Evolutionary conservation across 2,329 filamentous ascomycete genomes (phyloP).

Genomic region (Chalaropsis thielavioides): DNA sequence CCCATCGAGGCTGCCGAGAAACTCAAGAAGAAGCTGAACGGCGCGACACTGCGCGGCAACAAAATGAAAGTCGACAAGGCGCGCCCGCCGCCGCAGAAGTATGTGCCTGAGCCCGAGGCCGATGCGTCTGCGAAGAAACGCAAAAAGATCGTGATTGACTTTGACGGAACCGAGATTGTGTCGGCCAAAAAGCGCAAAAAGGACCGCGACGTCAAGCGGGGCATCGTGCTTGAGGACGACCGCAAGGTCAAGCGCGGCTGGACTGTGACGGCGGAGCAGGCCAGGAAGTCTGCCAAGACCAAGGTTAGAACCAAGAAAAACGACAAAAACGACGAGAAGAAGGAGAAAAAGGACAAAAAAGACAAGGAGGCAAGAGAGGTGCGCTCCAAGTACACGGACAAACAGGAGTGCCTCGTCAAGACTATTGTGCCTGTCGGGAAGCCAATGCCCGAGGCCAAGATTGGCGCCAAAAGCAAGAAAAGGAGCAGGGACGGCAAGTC

Average conservation of each 20-base stretch:
- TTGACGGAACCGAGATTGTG: slow-evolving; percentile 24
- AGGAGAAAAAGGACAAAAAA: slow-evolving; percentile 36
- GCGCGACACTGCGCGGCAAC: slow-evolving; percentile 64
- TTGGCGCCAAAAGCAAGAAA: slow-evolving; percentile 39
- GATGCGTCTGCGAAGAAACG: slow-evolving; percentile 26
- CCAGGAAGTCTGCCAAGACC: slow-evolving; percentile 33
- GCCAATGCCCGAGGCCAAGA: slow-evolving; percentile 29
- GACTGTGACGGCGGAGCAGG: slow-evolving; percentile 51
- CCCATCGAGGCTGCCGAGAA: slow-evolving; percentile 75
- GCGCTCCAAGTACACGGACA: slow-evolving; percentile 67
- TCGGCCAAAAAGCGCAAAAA: slow-evolving; percentile 36
- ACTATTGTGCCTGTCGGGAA: slow-evolving; percentile 48
- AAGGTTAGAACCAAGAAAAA: slow-evolving; percentile 27
- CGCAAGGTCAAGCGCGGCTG: slow-evolving; percentile 80
- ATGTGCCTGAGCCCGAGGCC: slow-evolving; percentile 26
- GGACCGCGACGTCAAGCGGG: slow-evolving; percentile 40
- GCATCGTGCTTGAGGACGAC: slow-evolving; percentile 55
- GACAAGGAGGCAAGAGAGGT: slow-evolving; percentile 42
- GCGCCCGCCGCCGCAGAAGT: slow-evolving; percentile 34
- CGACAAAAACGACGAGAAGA: slow-evolving; percentile 28
- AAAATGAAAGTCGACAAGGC: slow-evolving; percentile 81
- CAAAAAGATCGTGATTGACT: slow-evolving; percentile 26
- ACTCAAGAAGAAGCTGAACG: slow-evolving; percentile 80
- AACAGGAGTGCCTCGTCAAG: slow-evolving; percentile 72
- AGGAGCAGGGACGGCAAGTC: slow-evolving; percentile 42